phyloP scores from a whole-genome alignment of 2,329 filamentous ascomycete genomes.

The Xylaria sp. region DNA sequence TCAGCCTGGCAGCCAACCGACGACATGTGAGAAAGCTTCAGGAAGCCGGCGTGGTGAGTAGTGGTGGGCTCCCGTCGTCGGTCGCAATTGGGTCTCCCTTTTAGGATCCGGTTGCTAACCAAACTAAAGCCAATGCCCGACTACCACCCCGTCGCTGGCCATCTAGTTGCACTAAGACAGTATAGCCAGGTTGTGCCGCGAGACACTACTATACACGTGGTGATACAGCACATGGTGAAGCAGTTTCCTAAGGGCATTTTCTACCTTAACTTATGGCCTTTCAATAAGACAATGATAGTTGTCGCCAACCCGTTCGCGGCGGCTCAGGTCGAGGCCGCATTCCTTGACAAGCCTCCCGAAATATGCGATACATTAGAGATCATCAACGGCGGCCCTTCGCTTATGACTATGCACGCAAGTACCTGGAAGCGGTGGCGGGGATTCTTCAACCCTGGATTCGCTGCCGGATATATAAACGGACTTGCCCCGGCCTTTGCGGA shows the following conservation, averaged over 20 bases:
- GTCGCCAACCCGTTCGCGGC: slow-evolving; percentile 24
- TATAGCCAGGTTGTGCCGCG: slow-evolving; percentile 18
- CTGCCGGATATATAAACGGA: slow-evolving; percentile 25
- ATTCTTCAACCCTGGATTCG: slow-evolving; percentile 34
- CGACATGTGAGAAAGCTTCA: slow-evolving; percentile 22
- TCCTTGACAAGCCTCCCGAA: slow-evolving; percentile 25
- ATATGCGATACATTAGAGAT: slow-evolving; percentile 37
- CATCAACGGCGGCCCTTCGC: slow-evolving; percentile 50
- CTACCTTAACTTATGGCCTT: slow-evolving; percentile 34
- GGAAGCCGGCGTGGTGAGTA: slow-evolving; percentile 16
- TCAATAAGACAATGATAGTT: slow-evolving; percentile 27
- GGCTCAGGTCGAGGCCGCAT: slow-evolving; percentile 29
- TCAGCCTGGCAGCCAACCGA: slow-evolving; percentile 10
- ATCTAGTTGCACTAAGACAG: slow-evolving; percentile 28
- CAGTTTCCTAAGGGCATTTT: slow-evolving; percentile 29
- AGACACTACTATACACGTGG: slow-evolving; percentile 27
- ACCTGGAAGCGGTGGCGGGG: slow-evolving; percentile 36
- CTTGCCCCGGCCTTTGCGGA: slow-evolving; percentile 31
- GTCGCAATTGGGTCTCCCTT: neutral
- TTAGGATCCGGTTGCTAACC: neutral
- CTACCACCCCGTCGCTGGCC: slow-evolving; percentile 29
- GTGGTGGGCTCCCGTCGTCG: neutral
- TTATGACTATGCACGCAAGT: slow-evolving; percentile 47
- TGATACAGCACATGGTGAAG: slow-evolving; percentile 27
- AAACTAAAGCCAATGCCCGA: slow-evolving; percentile 26